Conservation (phyloP, 306 rosid genomes). For the Pterocarpus santalinus region DNA sequence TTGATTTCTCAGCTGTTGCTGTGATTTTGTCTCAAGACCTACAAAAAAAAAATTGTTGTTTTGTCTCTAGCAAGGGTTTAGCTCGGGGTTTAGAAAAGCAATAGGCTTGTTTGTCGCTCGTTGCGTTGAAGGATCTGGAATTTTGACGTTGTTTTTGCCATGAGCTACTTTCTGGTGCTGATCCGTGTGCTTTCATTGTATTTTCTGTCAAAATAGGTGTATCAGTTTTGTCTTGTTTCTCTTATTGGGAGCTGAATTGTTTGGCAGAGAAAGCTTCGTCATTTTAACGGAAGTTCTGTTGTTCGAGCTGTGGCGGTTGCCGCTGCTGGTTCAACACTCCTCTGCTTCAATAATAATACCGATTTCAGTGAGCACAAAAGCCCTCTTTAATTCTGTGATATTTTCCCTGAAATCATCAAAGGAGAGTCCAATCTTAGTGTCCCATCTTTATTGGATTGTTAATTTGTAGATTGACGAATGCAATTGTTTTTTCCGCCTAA, state of each 20-base stretch:
- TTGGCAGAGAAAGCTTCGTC: slow-evolving; percentile 55
- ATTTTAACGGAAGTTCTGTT: slow-evolving; percentile 41
- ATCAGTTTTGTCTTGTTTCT: background rate
- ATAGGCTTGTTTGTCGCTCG: background rate
- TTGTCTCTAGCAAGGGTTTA: background rate
- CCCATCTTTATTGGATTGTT: background rate
- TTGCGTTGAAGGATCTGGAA: background rate
- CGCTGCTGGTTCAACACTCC: slow-evolving; percentile 58
- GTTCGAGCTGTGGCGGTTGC: slow-evolving; percentile 55
- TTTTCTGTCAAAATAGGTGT: too few species aligned
- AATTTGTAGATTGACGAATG: background rate
- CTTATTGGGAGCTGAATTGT: background rate
- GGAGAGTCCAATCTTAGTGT: background rate
- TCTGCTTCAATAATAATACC: slow-evolving; percentile 16
- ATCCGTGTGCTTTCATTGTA: background rate
- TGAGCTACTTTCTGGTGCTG: slow-evolving; percentile 59
- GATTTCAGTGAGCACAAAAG: slow-evolving; percentile 49
- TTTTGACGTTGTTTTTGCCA: background rate
- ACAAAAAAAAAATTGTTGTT: too few species aligned
- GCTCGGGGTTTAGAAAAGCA: background rate
- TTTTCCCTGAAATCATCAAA: background rate
- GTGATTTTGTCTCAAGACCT: too few species aligned
- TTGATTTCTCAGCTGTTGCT: too few species aligned
- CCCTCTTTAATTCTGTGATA: background rate
- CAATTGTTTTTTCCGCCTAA: background rate